Evolutionary conservation across 805 yeast species (phyloP).

Genomic region (Groenewaldozyma tartarivorans): DNA sequence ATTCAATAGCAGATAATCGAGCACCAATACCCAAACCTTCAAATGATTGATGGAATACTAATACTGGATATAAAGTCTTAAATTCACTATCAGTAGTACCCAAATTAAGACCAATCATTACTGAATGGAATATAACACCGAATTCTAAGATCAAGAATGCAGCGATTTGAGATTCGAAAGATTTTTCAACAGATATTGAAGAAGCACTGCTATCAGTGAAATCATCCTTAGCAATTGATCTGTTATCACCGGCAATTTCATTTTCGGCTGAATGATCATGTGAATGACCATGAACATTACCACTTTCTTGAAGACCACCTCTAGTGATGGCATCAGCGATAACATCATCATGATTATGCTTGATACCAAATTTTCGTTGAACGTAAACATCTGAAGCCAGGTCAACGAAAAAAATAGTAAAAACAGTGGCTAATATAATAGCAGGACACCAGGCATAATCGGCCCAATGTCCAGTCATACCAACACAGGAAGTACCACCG

Average conservation of each 20-base stretch:
- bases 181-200: conserved; percentile 5
- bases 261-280: background rate
- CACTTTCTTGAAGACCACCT: conserved; percentile 7
- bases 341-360: conserved; percentile 21
- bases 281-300: conserved; percentile 11
- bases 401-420: conserved; percentile 40
- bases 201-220: conserved; percentile 8
- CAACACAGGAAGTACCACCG: conserved; percentile 31
- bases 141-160: conserved; percentile 55
- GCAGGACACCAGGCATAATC: conserved; percentile 51
- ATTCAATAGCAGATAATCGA: conserved; percentile 49
- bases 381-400: conserved; percentile 37
- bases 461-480: conserved; percentile 36
- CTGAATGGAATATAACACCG: conserved; percentile 67
- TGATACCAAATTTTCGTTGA: conserved; percentile 27
- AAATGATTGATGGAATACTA: conserved; percentile 67
- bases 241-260: background rate
- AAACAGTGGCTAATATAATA: conserved; percentile 39
- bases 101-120: conserved; percentile 60
- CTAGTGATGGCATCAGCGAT: conserved; percentile 13
- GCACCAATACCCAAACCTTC: conserved; percentile 77
- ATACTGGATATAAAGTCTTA: conserved; percentile 50
- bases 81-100: conserved; percentile 60
- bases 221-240: conserved; percentile 2
- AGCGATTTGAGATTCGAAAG: conserved; percentile 28